Base-by-base conservation (phyloP, 768 basidiomycete species). In the Amanita subjunquillea region DNA sequence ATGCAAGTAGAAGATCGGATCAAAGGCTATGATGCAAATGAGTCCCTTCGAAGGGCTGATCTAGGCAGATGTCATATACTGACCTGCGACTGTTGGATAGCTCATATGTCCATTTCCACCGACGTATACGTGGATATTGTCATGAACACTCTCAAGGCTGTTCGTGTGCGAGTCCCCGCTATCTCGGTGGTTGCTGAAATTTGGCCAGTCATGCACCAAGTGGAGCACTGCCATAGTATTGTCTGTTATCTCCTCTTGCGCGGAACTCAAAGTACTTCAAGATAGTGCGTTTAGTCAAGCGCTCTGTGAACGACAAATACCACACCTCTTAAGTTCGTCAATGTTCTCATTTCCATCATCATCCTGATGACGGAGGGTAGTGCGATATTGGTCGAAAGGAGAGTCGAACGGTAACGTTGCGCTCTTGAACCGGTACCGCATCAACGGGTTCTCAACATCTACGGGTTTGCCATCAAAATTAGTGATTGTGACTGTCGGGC, bases 1-100 rank as follows among this genome's bases (percentile, higher is more conserved):
- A 55, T 79, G 79, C 55, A 79, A 58, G 61, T 68, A 78, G 66
- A 80, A 79, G 55, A 77, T 71, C 0, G 76, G 76, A 57, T 79
- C 78, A 54, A 77, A 75, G 0, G 65, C 77, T 74, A 50, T 42
- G 30, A 30, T 40, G 38, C 37, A 41, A 25, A 38, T 17, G 20
- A 36, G 34, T 13, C 17, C 17, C 17, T 17, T 17, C 32, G 22
- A 53, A 32, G n/a, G 20, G 23, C 22, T 12, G 41, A 13, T n/a
- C 17, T 20, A 23, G 29, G 20, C 6, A 30, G 10, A 8, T 39
- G 15, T 47, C 12, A 22, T 23, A 13, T 7, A 54, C 65, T 48
- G 30, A 73, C 73, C 73, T 17, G 74, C 73, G n/a, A 70, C 65
- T 38, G 66, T 42, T 5, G 67, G 63, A 49, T 71, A 63, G 5